Percentiles rank a stretch among this genome's conserved stretches.
Conservation (phyloP, 352 stramenopile genomes). For the Phytophthora podocarpi region DNA sequence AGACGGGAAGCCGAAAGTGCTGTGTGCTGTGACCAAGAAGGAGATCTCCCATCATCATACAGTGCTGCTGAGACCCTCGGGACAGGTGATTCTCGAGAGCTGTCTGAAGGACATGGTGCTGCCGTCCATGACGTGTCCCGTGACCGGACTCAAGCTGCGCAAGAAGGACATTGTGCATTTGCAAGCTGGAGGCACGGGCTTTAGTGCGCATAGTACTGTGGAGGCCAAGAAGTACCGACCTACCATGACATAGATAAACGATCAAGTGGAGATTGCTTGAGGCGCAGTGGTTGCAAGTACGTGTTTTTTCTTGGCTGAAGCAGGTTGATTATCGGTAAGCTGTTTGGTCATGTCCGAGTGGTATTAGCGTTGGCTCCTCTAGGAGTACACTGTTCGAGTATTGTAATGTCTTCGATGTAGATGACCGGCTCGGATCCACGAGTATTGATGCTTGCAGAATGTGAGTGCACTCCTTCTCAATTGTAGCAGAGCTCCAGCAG, state of each 20-base stretch:
- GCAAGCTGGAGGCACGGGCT: conserved; percentile 75
- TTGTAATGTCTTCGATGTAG: no score
- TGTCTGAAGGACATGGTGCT: conserved; percentile 86
- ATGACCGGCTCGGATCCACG: no score
- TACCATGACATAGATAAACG: conserved; percentile 56
- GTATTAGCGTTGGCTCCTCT: no score
- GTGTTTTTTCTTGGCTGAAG: no score
- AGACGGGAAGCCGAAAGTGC: conserved; percentile 33
- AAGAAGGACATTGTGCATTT: conserved; percentile 88
- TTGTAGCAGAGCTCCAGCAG: no score
- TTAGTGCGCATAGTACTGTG: conserved; percentile 85
- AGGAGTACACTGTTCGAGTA: no score
- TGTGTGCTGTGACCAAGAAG: conserved; percentile 85
- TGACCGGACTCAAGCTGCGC: conserved; percentile 82
- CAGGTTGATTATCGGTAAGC: background rate
- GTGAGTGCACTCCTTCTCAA: no score
- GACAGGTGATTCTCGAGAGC: conserved; percentile 78
- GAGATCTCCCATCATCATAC: conserved; percentile 79
- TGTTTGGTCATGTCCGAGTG: no score
- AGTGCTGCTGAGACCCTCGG: conserved; percentile 80
- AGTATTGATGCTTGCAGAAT: no score
- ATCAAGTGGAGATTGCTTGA: no score
- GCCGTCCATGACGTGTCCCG: conserved; percentile 84
- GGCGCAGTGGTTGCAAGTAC: no score
- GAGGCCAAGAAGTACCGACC: conserved; percentile 89